These are phyloP conservation scores for Lepiota subincarnata DNA, from an alignment of 768 basidiomycete genomes.

Conservation along the genomic window DNA sequence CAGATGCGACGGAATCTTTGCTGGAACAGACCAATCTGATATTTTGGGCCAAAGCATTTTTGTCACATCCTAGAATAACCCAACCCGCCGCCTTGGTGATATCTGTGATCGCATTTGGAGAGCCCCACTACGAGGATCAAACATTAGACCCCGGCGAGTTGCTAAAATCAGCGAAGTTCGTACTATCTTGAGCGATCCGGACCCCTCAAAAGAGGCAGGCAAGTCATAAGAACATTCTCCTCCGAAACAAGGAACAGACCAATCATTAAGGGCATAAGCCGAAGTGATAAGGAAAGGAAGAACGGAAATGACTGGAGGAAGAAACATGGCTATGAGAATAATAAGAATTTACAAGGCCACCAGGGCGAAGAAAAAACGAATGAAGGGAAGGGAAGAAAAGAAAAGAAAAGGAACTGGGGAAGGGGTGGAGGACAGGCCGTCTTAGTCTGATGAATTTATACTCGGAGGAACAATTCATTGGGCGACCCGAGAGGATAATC, in stretches of 20 bases:
- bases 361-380: background rate
- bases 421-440: background rate
- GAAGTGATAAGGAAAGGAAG: background rate
- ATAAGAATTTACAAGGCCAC: background rate
- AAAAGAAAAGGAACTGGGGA: background rate
- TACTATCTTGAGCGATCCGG: slow-evolving; percentile 14
- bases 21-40: slow-evolving; percentile 7
- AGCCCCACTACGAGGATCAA: slow-evolving; percentile 17
- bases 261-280: slow-evolving; percentile 13
- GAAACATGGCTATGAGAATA: background rate
- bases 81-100: slow-evolving; percentile 11
- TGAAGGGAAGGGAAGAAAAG: background rate
- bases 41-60: slow-evolving; percentile 1
- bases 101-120: slow-evolving; percentile 9
- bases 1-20: background rate
- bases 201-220: slow-evolving; percentile 4
- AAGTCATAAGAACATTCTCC: slow-evolving; percentile 17
- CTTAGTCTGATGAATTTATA: too few relatives aligned
- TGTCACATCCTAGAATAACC: slow-evolving; percentile 10
- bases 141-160: background rate
- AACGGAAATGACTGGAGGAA: background rate
- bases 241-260: slow-evolving; percentile 15
- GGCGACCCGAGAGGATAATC: too few relatives aligned
- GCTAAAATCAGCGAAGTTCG: background rate
- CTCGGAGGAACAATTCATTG: too few relatives aligned